A percentile compares a stretch with the other conserved stretches of the same genome.
Evolutionary conservation across 2,329 filamentous ascomycete genomes (phyloP).

Genomic region (Hirsutella thompsonii): DNA sequence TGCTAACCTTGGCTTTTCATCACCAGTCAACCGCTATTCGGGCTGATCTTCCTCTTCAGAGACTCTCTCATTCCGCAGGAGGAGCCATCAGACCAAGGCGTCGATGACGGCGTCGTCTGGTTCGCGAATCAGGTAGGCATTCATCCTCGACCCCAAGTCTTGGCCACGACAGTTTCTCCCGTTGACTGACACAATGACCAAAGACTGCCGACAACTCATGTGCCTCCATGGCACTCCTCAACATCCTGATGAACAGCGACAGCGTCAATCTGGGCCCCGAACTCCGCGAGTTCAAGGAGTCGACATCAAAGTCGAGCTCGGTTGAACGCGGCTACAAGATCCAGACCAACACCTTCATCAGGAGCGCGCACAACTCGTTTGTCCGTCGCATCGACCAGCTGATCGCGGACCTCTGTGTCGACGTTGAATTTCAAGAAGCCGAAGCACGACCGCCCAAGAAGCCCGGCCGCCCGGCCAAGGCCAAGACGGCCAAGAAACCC

Average conservation of each 20-base stretch:
- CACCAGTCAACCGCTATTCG: constrained; percentile 59
- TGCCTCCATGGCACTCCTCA: constrained; percentile 82
- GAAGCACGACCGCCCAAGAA: constrained; percentile 21
- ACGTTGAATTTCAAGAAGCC: constrained; percentile 36
- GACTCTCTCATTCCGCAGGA: constrained; percentile 36
- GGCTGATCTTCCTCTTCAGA: constrained; percentile 80
- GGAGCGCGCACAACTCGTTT: constrained; percentile 78
- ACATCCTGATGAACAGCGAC: constrained; percentile 79
- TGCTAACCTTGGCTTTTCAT: not conserved
- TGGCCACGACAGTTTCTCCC: not conserved
- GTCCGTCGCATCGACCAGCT: constrained; percentile 67
- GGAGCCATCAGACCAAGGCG: constrained; percentile 37
- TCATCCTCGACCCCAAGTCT: too few species aligned
- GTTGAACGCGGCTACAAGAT: constrained; percentile 65
- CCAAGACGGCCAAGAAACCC: constrained; percentile 14
- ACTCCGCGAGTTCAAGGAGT: constrained; percentile 58
- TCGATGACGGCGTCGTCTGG: constrained; percentile 50
- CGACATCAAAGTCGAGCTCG: constrained; percentile 56
- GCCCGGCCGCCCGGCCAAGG: constrained; percentile 22
- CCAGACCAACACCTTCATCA: constrained; percentile 62
- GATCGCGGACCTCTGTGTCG: constrained; percentile 52
- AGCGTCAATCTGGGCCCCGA: constrained; percentile 55
- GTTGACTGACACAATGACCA: constrained; percentile 1
- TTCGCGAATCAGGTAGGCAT: constrained; percentile 80
- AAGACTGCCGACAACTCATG: constrained; percentile 76